A percentile compares a stretch with the other conserved stretches of the same genome.
These are phyloP conservation scores for Nannizzia gypsea DNA, from an alignment of 2,329 filamentous ascomycete species.

Conservation along the genomic window DNA sequence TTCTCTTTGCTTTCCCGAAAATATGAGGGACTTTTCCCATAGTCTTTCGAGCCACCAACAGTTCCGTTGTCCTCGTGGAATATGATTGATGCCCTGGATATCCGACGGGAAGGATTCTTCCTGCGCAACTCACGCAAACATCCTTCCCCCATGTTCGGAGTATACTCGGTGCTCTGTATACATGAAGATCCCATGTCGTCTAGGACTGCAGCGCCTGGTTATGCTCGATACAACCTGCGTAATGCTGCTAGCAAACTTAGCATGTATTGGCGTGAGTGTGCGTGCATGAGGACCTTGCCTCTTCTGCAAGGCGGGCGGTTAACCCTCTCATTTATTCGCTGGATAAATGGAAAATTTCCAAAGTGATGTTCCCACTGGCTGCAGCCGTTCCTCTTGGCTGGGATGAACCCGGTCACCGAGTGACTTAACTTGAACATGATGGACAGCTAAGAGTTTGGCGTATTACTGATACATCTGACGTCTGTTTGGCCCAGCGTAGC, in stretches of 20 bases:
- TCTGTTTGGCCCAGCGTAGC: not conserved
- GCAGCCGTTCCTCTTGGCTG: not conserved
- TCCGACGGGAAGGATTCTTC: not conserved
- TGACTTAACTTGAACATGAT: not conserved
- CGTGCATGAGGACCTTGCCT: not conserved
- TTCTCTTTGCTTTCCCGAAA: not conserved
- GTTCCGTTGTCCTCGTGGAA: not conserved
- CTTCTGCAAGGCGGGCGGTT: constrained; percentile 1
- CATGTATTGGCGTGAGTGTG: not conserved
- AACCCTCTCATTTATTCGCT: not conserved
- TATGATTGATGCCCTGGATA: not conserved
- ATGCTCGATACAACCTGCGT: not conserved
- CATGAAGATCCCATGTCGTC: not conserved
- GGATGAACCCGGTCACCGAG: not conserved
- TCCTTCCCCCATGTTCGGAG: not conserved
- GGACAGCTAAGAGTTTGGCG: not conserved
- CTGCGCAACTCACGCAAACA: too few species aligned
- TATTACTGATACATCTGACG: not conserved
- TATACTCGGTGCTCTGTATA: not conserved
- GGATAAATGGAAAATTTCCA: not conserved
- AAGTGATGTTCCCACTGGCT: not conserved
- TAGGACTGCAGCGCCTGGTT: not conserved
- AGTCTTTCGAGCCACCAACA: not conserved
- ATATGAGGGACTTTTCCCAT: not conserved
- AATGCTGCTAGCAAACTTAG: not conserved